Base-by-base conservation (phyloP, 2,329 filamentous ascomycete species). In the Fusarium decemcellulare region DNA sequence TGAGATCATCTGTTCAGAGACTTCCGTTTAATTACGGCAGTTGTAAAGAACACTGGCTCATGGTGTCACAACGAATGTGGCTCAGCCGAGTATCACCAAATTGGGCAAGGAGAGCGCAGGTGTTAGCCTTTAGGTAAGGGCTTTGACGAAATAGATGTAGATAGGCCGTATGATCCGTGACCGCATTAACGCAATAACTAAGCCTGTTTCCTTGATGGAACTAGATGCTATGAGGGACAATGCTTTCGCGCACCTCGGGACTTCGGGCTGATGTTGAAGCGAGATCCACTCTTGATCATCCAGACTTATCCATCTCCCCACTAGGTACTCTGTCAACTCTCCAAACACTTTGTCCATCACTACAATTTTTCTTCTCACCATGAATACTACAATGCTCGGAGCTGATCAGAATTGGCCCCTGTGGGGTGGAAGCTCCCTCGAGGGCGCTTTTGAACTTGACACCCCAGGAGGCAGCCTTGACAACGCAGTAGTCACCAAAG, bases 201-300 rank as follows among this genome's bases (percentile, higher is more conserved):
- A 2, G 18, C 18, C 18, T 23, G 18, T 23, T 23, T 23, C 18
- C 18, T 23, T 23, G 18, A 23, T 23, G 18, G 18, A 23, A 23
- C 18, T 23, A 23, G 18, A 23, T 23, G 18, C 18, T 23, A 4
- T 23, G 18, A 23, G 18, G 18, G 18, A 23, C 18, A 34, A 34
- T 34, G 32, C 32, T 8, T 5, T 9, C 32, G 32, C 32, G 27
- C 27, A 32, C 5, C 32, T 64, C 61, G 61, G 59, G 48, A 18
- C 30, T 56, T 72, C 71, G 71, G 71, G 59, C 7, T 58, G 71
- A 73, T 73, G 60, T 61, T 61, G 16, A 27, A 47, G 10, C 71
- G 71, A 72, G 55, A 60, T 43, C 37, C 56, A 46, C 56, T 34
- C 32, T 11, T 9, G 32, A 34, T 11, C 32, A 36, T 16, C 30